Evolutionary conservation across 805 yeast species (phyloP), one percentile per base, ranked within the genome.

Genomic region (Schizosaccharomyces lindneri): DNA sequence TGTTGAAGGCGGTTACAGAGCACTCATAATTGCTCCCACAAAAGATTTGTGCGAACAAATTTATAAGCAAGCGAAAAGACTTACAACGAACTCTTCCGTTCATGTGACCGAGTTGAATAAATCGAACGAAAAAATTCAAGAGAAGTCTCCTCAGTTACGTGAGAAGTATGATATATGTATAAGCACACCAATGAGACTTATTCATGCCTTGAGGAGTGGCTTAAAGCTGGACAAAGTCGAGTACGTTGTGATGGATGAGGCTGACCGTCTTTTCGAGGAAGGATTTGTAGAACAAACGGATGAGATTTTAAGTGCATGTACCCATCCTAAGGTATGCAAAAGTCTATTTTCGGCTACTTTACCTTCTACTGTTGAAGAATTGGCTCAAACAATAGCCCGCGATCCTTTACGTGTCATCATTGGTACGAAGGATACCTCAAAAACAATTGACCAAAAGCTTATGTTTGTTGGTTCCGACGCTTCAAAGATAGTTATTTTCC

Each of bases 291-390:
- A 83, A 66, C 98, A 93, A 74, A 85, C 96, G 0, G 99, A 93
- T 70, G 82, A 81, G 61, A 83, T 93, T 63, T 73, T 93, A 64
- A 75, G 83, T 4, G 74, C 78, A 39, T 81, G 86, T 69, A 67
- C 73, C 13, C 67, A 64, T 55, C 63, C 65, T 2, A 65, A 75
- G 62, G 69, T 85, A 41, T 78, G 82, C 61, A 87, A 83, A 72
- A 81, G 93, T 11, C 83, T 94, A 74, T 90, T 85, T 70, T 87
- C 96, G 9, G 99, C 99, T 7, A 93, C 99, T 0, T 84, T 93
- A 63, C 95, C 97, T 0, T 85, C 96, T 1, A 81, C 84, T 62
- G 94, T 90, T 27, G 98, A 90, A 73, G 89, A 85, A 67, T 76
- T 88, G 67, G 95, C 96, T 2, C 77, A 80, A 46, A 76, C 84